Conservation (phyloP, 1,139 yeast genomes). For the Casaregolazyma lundiana region DNA sequence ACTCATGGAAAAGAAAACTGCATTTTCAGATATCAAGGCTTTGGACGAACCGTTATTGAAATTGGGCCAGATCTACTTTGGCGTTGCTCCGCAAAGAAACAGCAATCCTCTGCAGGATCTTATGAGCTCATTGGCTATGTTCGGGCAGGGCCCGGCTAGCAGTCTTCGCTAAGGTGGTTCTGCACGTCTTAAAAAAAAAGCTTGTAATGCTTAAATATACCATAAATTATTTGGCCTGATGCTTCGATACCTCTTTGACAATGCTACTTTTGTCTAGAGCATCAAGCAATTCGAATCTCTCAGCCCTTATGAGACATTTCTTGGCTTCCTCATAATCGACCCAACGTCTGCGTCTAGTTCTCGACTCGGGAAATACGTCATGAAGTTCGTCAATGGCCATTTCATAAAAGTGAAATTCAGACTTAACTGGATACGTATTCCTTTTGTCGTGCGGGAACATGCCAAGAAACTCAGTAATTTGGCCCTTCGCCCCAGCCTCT, state of each 20-base stretch:
- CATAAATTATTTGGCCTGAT: no score
- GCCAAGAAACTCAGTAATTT: conserved; percentile 52
- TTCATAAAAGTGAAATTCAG: conserved; percentile 84
- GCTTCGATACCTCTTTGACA: no score
- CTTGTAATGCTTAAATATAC: background rate
- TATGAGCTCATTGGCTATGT: conserved; percentile 70
- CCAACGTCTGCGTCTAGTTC: conserved; percentile 65
- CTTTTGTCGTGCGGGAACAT: conserved; percentile 49
- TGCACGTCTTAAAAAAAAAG: no score
- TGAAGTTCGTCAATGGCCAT: conserved; percentile 55
- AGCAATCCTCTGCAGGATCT: conserved; percentile 73
- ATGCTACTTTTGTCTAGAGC: conserved; percentile 55
- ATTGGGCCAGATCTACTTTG: conserved; percentile 52
- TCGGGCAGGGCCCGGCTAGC: background rate
- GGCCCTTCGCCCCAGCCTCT: conserved; percentile 87
- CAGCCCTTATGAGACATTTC: conserved; percentile 52
- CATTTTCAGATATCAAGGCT: conserved; percentile 39
- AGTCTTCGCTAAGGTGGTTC: no score
- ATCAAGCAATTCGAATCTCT: conserved; percentile 63
- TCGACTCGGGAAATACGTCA: conserved; percentile 69
- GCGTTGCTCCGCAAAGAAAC: conserved; percentile 50
- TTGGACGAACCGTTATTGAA: conserved; percentile 28
- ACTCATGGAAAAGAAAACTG: conserved; percentile 52
- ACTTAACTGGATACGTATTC: conserved; percentile 49
- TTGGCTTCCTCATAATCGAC: conserved; percentile 69